phyloP scores from a whole-genome alignment of 78 protist genomes.

The Tieghemostelium lacteum region DNA sequence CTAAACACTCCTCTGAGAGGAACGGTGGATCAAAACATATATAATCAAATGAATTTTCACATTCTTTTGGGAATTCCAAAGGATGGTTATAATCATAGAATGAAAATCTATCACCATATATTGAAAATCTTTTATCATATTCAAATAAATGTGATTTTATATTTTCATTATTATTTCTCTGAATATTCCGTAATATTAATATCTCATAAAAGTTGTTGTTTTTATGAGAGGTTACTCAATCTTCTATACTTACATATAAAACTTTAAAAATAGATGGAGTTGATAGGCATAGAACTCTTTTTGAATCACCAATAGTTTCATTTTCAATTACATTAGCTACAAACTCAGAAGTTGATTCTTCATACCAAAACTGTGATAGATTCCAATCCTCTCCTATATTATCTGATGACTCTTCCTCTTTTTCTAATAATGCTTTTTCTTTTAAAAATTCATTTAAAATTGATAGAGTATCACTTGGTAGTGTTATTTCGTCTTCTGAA shows the following conservation, averaged over 20 bases:
- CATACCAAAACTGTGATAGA: conserved; percentile 67
- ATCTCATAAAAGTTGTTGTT: no score
- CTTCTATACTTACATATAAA: conserved; percentile 15
- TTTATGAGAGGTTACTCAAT: background rate
- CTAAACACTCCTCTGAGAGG: conserved; percentile 53
- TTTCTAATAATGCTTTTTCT: conserved; percentile 1
- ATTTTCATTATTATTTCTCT: conserved; percentile 20
- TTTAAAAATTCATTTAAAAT: conserved; percentile 50
- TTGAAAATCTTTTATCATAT: conserved; percentile 55
- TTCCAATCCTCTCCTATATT: conserved; percentile 66
- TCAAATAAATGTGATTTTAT: conserved; percentile 51
- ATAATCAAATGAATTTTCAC: conserved; percentile 16
- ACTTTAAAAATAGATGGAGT: conserved; percentile 73
- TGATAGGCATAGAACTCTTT: conserved; percentile 24
- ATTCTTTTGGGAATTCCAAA: conserved; percentile 14
- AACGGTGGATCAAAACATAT: conserved; percentile 80
- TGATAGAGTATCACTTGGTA: conserved; percentile 26
- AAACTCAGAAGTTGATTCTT: conserved; percentile 16
- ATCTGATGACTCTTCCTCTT: background rate
- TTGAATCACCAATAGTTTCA: conserved; percentile 34
- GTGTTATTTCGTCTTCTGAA: conserved; percentile 54
- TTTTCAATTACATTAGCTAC: conserved; percentile 48
- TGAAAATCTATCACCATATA: conserved; percentile 42
- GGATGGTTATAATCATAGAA: conserved; percentile 59
- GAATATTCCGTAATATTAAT: background rate